Conservation (phyloP, 257 asterid species). For the Scutellaria barbata region DNA sequence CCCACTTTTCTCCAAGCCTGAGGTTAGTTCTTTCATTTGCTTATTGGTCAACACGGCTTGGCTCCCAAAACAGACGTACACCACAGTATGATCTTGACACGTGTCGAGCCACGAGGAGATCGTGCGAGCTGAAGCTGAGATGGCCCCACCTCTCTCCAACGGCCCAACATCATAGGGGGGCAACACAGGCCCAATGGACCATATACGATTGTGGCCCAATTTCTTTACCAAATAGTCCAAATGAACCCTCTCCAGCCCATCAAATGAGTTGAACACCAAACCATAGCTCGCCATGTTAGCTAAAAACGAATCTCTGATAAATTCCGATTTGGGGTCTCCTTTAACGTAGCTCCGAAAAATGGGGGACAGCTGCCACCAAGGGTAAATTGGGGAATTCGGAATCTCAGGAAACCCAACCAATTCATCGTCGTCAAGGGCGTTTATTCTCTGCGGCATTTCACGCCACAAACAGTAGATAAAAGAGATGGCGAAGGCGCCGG, state of each 20-base stretch:
- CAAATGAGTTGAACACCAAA: slow-evolving; percentile 56
- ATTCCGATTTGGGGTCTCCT: slow-evolving; percentile 55
- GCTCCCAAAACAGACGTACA: slow-evolving; percentile 80
- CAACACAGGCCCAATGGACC: slow-evolving; percentile 74
- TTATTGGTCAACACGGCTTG: slow-evolving; percentile 64
- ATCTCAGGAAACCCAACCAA: slow-evolving; percentile 39
- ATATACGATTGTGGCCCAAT: slow-evolving; percentile 58
- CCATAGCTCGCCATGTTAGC: slow-evolving; percentile 54
- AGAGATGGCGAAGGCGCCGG: slow-evolving; percentile 65
- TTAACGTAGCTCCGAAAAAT: slow-evolving; percentile 47
- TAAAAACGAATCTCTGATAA: slow-evolving; percentile 37
- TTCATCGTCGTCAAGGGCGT: slow-evolving; percentile 39
- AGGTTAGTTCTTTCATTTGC: slow-evolving; percentile 58
- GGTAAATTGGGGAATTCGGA: slow-evolving; percentile 62
- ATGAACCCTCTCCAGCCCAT: slow-evolving; percentile 48
- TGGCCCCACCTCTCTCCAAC: slow-evolving; percentile 55
- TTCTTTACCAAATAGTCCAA: slow-evolving; percentile 44
- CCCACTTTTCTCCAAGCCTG: slow-evolving; percentile 62
- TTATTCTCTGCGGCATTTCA: slow-evolving; percentile 41
- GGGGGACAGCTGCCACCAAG: slow-evolving; percentile 85
- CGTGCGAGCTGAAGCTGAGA: slow-evolving; percentile 34
- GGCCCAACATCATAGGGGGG: slow-evolving; percentile 44
- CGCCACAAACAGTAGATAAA: slow-evolving; percentile 56
- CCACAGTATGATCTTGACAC: slow-evolving; percentile 51
- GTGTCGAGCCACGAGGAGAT: slow-evolving; percentile 60